Percentiles rank a stretch among this genome's conserved stretches.
phyloP scores from a whole-genome alignment of 2,329 filamentous ascomycete genomes.

The Aspergillus caelatus region DNA sequence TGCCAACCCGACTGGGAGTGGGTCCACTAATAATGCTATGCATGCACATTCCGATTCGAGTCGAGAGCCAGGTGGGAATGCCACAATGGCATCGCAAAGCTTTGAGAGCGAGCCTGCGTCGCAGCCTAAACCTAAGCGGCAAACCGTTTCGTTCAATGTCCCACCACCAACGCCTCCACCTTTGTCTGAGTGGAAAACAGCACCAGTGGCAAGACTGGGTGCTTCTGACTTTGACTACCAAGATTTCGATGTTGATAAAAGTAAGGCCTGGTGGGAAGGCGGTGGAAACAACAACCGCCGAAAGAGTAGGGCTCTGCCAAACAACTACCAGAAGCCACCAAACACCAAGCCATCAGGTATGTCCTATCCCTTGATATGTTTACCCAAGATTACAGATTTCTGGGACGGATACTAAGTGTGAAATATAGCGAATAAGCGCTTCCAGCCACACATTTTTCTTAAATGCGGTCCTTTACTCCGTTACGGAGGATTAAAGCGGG shows the following conservation, averaged over 20 bases:
- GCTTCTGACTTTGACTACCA: conserved; percentile 64
- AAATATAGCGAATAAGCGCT: conserved; percentile 59
- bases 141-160: conserved; percentile 50
- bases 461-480: conserved; percentile 89
- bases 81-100: conserved; percentile 18
- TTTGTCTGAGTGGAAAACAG: conserved; percentile 69
- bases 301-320: conserved; percentile 48
- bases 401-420: conserved; percentile 34
- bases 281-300: conserved; percentile 50
- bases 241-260: conserved; percentile 50
- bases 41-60: background rate
- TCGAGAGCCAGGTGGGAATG: conserved; percentile 18
- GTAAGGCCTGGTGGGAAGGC: conserved; percentile 77
- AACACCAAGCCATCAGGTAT: conserved; percentile 38
- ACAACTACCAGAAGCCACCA: conserved; percentile 35
- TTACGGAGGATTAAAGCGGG: conserved; percentile 79
- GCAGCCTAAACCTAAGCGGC: conserved; percentile 38
- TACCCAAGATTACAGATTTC: background rate
- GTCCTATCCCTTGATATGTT: conserved; percentile 6
- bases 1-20: background rate
- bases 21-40: background rate
- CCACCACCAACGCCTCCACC: conserved; percentile 50
- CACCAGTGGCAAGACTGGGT: conserved; percentile 63
- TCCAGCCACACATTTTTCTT: conserved; percentile 80
- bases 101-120: conserved; percentile 23